Base-by-base conservation (phyloP, 1,139 yeast genomes). In the Sugiyamaella novakii region DNA sequence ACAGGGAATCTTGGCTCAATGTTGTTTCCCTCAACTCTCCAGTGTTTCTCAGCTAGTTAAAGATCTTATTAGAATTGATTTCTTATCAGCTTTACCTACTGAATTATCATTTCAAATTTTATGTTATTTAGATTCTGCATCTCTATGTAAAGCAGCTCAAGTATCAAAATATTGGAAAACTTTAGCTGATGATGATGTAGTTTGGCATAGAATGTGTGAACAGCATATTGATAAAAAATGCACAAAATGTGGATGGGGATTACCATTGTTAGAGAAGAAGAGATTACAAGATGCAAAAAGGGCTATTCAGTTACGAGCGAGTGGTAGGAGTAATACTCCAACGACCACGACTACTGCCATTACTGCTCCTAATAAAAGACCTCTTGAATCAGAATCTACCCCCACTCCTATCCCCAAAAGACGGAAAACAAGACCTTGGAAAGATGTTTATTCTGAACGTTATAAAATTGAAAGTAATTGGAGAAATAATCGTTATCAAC, bases 211-310 rank as follows among this genome's bases (percentile, higher is more conserved):
- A 59, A 85, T 92, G 92, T 92, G 98, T 67, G 96, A 89, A 66
- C 98, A 92, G 68, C 98, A 92, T 66, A 92, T 92, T 51, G 98
- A 92, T 68, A 76, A 95, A 53, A 92, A 92, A 67, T 92, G 98
- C 69, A 96, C 97, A 38, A 88, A 87, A 65, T 92, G 98, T 73
- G 98, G 98, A 8, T 92, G 98, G 98, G 98, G 98, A 4, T 74
- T 92, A 58, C 98, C 98, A 2, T 72, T 92, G 54, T 79, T 92
- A 80, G 76, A 72, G 54, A 65, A 70, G 51, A 62, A 67, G 51
- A 62, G 72, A 21, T 60, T 71, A 15, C 59, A 69, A 17, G 64
- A 64, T 41, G 55, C 64, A 24, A 65, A 62, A 49, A 57, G 56
- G 30, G 67, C 61, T n/a, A 63, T 68, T 24, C 62, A 62, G 50